phyloP scores from a whole-genome alignment of 2,329 filamentous ascomycete genomes.

The Epichloe uncinata region DNA sequence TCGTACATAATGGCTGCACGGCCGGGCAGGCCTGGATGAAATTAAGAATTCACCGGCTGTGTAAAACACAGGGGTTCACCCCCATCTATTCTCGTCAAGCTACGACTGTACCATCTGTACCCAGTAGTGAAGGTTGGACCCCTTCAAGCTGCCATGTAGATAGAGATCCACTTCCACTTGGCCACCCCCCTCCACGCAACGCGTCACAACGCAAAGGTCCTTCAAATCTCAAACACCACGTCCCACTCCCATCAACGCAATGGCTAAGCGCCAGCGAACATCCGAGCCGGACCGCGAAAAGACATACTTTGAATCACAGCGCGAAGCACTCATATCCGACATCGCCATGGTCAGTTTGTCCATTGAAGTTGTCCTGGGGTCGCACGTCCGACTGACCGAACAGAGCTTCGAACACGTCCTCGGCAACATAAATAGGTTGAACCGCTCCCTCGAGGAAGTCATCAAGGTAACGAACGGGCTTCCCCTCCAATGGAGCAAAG shows the following conservation, averaged over 20 bases:
- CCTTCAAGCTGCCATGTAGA: no score
- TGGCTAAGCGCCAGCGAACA: constrained; percentile 7
- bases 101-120: no score
- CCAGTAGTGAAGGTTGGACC: no score
- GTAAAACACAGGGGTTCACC: not conserved
- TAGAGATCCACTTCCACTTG: no score
- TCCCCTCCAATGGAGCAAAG: no score
- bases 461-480: constrained; percentile 52
- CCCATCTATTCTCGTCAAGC: not conserved
- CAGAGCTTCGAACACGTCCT: constrained; percentile 82
- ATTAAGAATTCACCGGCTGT: not conserved
- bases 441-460: constrained; percentile 81
- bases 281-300: constrained; percentile 24
- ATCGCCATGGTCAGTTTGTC: constrained; percentile 50
- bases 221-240: not conserved
- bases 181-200: not conserved
- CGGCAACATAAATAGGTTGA: constrained; percentile 90
- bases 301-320: constrained; percentile 64
- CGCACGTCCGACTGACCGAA: not conserved
- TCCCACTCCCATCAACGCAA: not conserved
- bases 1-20: constrained; percentile 2
- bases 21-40: not conserved
- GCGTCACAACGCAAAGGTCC: not conserved
- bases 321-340: constrained; percentile 56
- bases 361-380: not conserved